These are phyloP conservation scores for Penicillium thymicola DNA, from an alignment of 2,329 filamentous ascomycete genomes.

Conservation along the genomic window DNA sequence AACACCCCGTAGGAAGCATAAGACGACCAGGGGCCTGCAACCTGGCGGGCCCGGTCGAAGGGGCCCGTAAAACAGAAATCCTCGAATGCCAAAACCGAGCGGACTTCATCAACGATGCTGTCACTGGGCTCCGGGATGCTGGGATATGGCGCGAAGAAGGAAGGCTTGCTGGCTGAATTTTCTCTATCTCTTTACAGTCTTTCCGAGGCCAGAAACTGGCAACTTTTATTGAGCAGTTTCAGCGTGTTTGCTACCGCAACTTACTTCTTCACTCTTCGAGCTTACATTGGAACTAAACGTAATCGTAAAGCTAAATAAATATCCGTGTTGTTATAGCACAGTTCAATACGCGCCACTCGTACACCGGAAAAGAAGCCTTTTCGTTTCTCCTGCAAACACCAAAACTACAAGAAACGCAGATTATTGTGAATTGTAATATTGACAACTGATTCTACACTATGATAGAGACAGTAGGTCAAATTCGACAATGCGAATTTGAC, in stretches of 20 bases:
- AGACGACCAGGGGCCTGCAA: not conserved
- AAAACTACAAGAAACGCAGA: not conserved
- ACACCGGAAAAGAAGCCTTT: not conserved
- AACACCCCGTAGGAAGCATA: not conserved
- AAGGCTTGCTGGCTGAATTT: not conserved
- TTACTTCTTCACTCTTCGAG: too few relatives aligned
- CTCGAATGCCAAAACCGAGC: not conserved
- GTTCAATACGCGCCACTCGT: not conserved
- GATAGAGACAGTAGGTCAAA: slow-evolving; percentile 21
- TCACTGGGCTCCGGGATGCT: not conserved
- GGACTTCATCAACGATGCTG: not conserved
- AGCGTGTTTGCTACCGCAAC: not conserved
- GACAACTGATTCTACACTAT: slow-evolving; percentile 22
- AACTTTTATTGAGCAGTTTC: not conserved
- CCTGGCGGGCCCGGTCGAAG: not conserved
- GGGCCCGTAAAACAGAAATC: not conserved
- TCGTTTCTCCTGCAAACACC: not conserved
- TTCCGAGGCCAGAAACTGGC: not conserved
- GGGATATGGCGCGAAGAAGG: not conserved
- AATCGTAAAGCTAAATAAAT: not conserved
- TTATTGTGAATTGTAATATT: slow-evolving; percentile 16
- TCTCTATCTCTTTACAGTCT: not conserved
- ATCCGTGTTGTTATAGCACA: not conserved
- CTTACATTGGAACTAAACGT: not conserved
- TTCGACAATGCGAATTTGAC: slow-evolving; percentile 25